Percentiles rank a stretch among this genome's conserved stretches.
phyloP scores from a whole-genome alignment of 2,329 filamentous ascomycete genomes.

The Tolypocladium sp. region DNA sequence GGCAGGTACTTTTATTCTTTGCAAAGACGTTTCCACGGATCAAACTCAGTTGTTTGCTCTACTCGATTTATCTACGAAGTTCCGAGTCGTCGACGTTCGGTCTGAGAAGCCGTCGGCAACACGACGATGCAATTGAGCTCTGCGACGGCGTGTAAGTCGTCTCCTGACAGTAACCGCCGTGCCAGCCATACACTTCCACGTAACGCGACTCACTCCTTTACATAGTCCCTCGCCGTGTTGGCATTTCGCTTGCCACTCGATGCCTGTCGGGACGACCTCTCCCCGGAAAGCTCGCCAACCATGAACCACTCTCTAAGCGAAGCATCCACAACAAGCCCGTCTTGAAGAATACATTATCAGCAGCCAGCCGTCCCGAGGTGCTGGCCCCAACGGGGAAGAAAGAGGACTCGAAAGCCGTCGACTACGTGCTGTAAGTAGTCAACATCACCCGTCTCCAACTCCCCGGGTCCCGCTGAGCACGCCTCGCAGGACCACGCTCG shows the following conservation, averaged over 20 bases:
- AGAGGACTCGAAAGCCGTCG: background rate
- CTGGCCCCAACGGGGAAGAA: background rate
- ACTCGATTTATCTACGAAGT: too few relatives aligned
- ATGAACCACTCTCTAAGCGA: background rate
- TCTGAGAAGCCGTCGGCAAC: background rate
- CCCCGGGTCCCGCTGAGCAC: too few relatives aligned
- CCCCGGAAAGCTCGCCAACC: background rate
- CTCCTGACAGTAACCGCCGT: too few relatives aligned
- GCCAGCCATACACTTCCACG: too few relatives aligned
- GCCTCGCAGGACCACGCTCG: constrained; percentile 62
- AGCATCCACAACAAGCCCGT: background rate
- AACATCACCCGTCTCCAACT: too few relatives aligned
- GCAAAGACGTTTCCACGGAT: too few relatives aligned
- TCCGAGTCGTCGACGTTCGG: too few relatives aligned
- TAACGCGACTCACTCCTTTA: too few relatives aligned
- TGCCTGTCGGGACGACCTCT: background rate
- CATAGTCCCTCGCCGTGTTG: background rate
- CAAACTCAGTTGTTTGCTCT: too few relatives aligned
- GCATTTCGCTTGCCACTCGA: background rate
- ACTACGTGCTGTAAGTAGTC: background rate
- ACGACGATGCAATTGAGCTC: background rate
- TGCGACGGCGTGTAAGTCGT: background rate
- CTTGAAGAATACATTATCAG: background rate
- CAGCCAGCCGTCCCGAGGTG: background rate
- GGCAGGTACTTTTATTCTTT: too few relatives aligned